Evolutionary conservation across 805 yeast genomes (phyloP).

Genomic region (Clavispora vitiphila): DNA sequence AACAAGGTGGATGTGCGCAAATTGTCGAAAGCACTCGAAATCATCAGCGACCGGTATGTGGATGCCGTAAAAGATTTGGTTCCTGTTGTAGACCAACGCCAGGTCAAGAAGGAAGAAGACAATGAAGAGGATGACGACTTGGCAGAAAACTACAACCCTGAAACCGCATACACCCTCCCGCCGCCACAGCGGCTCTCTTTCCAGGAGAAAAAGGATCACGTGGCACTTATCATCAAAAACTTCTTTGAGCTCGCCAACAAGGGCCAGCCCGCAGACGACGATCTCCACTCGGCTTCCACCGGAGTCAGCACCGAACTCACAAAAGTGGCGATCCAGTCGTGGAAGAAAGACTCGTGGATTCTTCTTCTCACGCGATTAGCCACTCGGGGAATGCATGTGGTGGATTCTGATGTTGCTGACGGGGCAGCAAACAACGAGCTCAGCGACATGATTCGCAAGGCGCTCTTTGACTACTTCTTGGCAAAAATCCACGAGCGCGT

Average conservation of each 20-base stretch:
- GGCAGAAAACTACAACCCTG: constrained; percentile 31
- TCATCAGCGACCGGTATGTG: constrained; percentile 61
- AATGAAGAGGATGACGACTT: constrained; percentile 17
- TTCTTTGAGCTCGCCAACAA: constrained; percentile 46
- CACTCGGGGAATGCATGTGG: constrained; percentile 64
- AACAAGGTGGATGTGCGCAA: constrained; percentile 46
- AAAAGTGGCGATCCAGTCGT: constrained; percentile 45
- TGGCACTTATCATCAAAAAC: constrained; percentile 54
- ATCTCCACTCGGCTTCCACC: constrained; percentile 13
- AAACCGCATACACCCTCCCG: constrained; percentile 48
- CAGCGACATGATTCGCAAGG: constrained; percentile 60
- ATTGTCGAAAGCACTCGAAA: constrained; percentile 62
- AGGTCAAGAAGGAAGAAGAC: constrained; percentile 13
- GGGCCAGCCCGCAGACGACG: constrained; percentile 13
- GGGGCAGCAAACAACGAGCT: constrained; percentile 31
- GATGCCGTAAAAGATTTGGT: constrained; percentile 26
- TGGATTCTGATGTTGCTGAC: constrained; percentile 20
- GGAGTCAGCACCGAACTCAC: constrained; percentile 48
- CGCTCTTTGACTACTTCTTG: constrained; percentile 68
- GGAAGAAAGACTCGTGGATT: constrained; percentile 72
- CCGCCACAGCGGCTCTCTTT: constrained; percentile 49
- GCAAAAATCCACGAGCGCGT: constrained; percentile 67
- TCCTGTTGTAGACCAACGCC: not conserved
- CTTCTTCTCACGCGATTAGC: constrained; percentile 69
- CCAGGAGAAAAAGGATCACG: constrained; percentile 53